Percentiles rank a stretch among this genome's conserved stretches.
Evolutionary conservation across 345 rosid species (phyloP).

Genomic region (Eucalyptus cladocalyx): DNA sequence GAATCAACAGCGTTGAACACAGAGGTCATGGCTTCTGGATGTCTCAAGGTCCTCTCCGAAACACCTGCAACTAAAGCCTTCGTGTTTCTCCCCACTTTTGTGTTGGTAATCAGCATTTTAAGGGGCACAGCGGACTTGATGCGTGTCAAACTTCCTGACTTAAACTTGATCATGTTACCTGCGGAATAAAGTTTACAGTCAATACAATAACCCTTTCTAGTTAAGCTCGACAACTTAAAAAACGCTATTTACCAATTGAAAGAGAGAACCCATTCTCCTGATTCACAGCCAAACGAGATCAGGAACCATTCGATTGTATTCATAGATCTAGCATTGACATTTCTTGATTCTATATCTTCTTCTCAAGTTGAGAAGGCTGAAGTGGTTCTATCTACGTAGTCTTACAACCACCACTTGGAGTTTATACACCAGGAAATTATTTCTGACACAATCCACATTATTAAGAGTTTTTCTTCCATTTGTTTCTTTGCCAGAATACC

Average conservation of each 20-base stretch:
- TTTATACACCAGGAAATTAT: background rate
- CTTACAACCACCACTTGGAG: background rate
- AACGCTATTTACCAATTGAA: background rate
- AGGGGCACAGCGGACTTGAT: constrained; percentile 50
- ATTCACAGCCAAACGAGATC: background rate
- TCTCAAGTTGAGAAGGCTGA: background rate
- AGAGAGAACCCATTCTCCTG: background rate
- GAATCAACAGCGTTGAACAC: constrained; percentile 73
- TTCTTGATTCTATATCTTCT: background rate
- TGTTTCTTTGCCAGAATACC: background rate
- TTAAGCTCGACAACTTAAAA: background rate
- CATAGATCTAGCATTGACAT: background rate
- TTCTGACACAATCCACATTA: background rate
- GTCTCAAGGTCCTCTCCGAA: constrained; percentile 59
- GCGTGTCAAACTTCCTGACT: constrained; percentile 52
- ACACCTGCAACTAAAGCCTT: constrained; percentile 90
- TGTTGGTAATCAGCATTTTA: constrained; percentile 86
- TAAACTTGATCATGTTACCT: constrained; percentile 91
- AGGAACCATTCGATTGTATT: background rate
- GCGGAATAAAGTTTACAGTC: background rate
- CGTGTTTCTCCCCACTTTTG: constrained; percentile 80
- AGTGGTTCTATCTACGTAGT: background rate
- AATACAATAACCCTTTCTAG: background rate
- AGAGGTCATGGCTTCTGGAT: constrained; percentile 61
- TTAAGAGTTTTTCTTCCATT: background rate